phyloP scores from a whole-genome alignment of 2,329 filamentous ascomycete species.

The Diaporthe eres region DNA sequence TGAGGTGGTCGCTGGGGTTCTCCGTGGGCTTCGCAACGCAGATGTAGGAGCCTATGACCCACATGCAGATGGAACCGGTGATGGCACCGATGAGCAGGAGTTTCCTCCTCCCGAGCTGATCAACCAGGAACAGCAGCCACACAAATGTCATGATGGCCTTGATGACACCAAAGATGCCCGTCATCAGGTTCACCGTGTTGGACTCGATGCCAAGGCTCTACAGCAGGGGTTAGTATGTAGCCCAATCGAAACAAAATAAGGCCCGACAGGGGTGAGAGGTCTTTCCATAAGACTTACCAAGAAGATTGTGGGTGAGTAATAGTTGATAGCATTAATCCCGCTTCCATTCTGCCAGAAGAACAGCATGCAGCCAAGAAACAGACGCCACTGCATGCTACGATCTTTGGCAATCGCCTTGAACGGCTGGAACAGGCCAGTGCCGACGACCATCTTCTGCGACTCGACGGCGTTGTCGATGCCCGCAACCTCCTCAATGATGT shows the following conservation, averaged over 20 bases:
- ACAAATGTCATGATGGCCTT: slow-evolving; percentile 78
- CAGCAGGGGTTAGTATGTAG: not conserved
- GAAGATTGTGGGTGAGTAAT: slow-evolving; percentile 80
- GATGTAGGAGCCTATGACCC: slow-evolving; percentile 75
- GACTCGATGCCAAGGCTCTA: slow-evolving; percentile 63
- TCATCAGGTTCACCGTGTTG: slow-evolving; percentile 67
- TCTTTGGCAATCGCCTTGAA: slow-evolving; percentile 69
- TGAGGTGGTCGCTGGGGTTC: slow-evolving; percentile 49
- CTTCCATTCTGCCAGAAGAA: slow-evolving; percentile 86
- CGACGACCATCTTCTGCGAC: slow-evolving; percentile 72
- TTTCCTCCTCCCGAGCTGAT: slow-evolving; percentile 67
- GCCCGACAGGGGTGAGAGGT: not conserved
- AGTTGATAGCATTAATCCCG: slow-evolving; percentile 86
- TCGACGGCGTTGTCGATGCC: slow-evolving; percentile 80
- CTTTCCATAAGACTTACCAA: not conserved
- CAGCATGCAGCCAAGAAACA: slow-evolving; percentile 81
- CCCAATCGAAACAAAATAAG: not conserved
- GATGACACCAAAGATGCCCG: slow-evolving; percentile 83
- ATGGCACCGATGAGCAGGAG: slow-evolving; percentile 75
- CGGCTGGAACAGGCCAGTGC: slow-evolving; percentile 81
- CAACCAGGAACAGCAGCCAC: slow-evolving; percentile 79
- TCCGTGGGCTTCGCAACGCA: slow-evolving; percentile 59
- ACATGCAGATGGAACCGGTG: slow-evolving; percentile 73
- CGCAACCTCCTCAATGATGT: slow-evolving; percentile 80
- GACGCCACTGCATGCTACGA: slow-evolving; percentile 75